These are phyloP conservation scores for Fusarium sp. DNA, from an alignment of 2,329 filamentous ascomycete species.

Conservation along the genomic window DNA sequence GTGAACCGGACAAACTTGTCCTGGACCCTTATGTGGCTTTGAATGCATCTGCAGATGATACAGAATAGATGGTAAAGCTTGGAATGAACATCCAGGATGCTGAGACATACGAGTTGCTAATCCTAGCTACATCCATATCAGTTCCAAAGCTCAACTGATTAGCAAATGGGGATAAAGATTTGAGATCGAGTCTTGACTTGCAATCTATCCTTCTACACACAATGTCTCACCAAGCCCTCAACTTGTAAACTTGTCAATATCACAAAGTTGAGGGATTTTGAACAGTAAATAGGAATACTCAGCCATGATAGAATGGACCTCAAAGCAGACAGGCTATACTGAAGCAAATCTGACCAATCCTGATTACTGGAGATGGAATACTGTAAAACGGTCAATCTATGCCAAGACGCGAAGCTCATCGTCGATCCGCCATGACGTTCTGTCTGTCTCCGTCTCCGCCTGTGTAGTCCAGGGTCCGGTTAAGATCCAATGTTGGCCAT, in stretches of 20 bases:
- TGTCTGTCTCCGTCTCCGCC: slow-evolving; percentile 21
- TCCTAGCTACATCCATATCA: not conserved
- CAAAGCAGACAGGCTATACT: not conserved
- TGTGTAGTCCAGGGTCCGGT: slow-evolving; percentile 28
- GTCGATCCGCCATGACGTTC: slow-evolving; percentile 40
- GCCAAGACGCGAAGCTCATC: slow-evolving; percentile 38
- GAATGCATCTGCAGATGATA: not conserved
- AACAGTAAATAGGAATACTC: not conserved
- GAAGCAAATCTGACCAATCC: slow-evolving; percentile 21
- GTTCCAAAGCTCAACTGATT: not conserved
- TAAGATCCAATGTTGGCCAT: slow-evolving; percentile 29
- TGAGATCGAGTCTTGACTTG: slow-evolving; percentile 3
- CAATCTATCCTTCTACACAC: not conserved
- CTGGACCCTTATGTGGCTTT: not conserved
- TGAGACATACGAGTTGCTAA: slow-evolving; percentile 9
- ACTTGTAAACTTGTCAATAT: not conserved
- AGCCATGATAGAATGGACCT: slow-evolving; percentile 3
- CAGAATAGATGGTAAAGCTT: not conserved
- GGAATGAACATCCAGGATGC: slow-evolving; percentile 18
- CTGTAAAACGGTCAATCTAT: slow-evolving; percentile 12
- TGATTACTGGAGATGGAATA: slow-evolving; percentile 3
- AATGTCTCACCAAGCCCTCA: slow-evolving; percentile 8
- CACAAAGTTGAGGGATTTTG: slow-evolving; percentile 35
- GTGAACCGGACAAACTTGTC: not conserved
- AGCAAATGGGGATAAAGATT: not conserved